Base-by-base conservation (phyloP, 1,284 basidiomycete species). In the Fistulina hepatica region DNA sequence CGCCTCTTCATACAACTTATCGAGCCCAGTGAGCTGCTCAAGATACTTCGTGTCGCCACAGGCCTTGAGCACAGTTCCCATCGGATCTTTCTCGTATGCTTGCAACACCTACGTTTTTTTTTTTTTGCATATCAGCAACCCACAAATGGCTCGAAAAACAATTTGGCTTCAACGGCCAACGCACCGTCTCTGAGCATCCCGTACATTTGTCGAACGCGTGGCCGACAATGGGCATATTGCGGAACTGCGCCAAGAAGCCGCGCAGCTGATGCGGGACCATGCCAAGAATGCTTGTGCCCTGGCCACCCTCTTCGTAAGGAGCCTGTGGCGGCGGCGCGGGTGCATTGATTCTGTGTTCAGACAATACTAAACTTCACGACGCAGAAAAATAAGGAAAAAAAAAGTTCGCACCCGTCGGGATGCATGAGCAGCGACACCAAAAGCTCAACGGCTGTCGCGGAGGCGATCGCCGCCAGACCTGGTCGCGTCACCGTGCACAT, bases 401-500 rank as follows among this genome's bases (percentile, higher is more conserved):
- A 10, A 17, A 21, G 13, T 8, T 60, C 72, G 37, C 53, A 91
- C 90, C 88, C 84, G 15, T 79, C 66, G 0, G 89, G 86, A 62
- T 97, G 93, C 52, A 97, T 93, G 15, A 97, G 48, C 0, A 95
- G 60, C 0, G 91, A 89, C 0, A 90, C 81, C 23, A 98, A 73
- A 6, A 98, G 65, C 53, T 98, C 95, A 1, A 97, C 93, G 0
- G 91, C 91, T 0, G 81, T 85, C 0, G 92, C 81, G 1, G 85
- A 79, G 0, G 94, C 94, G 28, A 97, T 92, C 0, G 89, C 77
- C 0, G 93, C 95, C 1, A 97, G 68, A 0, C 94, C 94, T 0
- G 95, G 94, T n/a, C 95, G 67, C 0, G 94, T 97, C 10, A 98
- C 95, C 0, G 95, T 98, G 54, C 95, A 98, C 94, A 97, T 97